phyloP scores from a whole-genome alignment of 257 asterid genomes.

The Catharanthus roseus region DNA sequence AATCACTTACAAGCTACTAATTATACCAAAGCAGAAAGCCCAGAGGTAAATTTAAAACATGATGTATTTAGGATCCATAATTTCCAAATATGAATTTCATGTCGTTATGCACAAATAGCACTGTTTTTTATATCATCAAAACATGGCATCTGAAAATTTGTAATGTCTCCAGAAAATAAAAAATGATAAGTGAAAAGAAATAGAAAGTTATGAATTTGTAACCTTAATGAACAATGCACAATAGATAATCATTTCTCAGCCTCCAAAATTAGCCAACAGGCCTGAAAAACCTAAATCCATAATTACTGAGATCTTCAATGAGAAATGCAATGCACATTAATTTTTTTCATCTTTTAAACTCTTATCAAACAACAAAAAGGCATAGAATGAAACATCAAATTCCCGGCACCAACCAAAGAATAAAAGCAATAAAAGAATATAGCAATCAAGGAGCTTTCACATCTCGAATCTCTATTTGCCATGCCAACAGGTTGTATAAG shows the following conservation, averaged over 20 bases:
- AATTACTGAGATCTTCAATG: neutral
- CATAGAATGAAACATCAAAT: neutral
- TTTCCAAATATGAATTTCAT: neutral
- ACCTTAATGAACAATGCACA: neutral
- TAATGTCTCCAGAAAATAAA: neutral
- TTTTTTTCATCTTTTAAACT: neutral
- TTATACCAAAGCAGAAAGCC: neutral
- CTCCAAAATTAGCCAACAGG: neutral
- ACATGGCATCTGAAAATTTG: neutral
- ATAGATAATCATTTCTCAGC: neutral
- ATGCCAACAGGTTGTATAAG: neutral
- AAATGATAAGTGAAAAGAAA: neutral
- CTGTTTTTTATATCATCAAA: neutral
- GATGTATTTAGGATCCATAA: neutral
- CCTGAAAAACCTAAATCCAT: neutral
- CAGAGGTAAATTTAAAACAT: neutral
- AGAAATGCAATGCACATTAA: neutral
- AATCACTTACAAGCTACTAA: neutral
- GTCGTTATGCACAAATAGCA: neutral
- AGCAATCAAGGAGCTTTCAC: neutral
- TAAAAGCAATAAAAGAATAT: neutral
- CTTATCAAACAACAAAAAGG: neutral
- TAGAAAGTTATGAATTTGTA: neutral
- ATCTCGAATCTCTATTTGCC: slow-evolving; percentile 1
- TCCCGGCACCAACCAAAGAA: neutral